Evolutionary conservation across 2,329 filamentous ascomycete genomes (phyloP).

Genomic region (Paraconiothyrium sp.): DNA sequence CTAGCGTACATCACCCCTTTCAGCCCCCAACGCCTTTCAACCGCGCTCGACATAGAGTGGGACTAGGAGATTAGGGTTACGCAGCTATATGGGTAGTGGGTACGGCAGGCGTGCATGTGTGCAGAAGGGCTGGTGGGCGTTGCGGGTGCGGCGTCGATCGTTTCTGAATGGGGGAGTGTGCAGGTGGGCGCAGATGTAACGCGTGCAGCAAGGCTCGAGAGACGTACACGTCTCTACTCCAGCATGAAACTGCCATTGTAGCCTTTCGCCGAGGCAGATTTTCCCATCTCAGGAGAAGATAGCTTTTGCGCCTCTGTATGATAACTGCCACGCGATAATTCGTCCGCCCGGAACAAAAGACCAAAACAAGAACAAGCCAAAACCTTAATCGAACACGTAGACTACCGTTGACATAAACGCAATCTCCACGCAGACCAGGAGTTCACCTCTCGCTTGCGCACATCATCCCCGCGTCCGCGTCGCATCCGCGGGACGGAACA

Average conservation of each 20-base stretch:
- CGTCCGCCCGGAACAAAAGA: not conserved
- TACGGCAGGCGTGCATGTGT: not conserved
- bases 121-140: not conserved
- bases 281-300: too few relatives aligned
- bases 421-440: not conserved
- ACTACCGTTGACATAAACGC: not conserved
- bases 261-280: too few relatives aligned
- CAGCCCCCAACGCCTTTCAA: not conserved
- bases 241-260: too few relatives aligned
- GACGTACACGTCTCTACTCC: too few relatives aligned
- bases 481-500: not conserved
- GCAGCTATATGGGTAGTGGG: slow-evolving; percentile 1
- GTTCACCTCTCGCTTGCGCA: slow-evolving; percentile 10
- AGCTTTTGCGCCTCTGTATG: too few relatives aligned
- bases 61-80: not conserved
- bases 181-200: not conserved
- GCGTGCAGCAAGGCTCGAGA: too few relatives aligned
- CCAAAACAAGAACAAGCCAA: not conserved
- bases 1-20: not conserved
- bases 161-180: not conserved
- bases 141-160: slow-evolving; percentile 1
- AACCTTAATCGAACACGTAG: not conserved
- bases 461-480: slow-evolving; percentile 10
- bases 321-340: not conserved
- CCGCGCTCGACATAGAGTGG: not conserved